Conservation (phyloP, 176 grass and related monocot species). For the Cymbopogon citratus region DNA sequence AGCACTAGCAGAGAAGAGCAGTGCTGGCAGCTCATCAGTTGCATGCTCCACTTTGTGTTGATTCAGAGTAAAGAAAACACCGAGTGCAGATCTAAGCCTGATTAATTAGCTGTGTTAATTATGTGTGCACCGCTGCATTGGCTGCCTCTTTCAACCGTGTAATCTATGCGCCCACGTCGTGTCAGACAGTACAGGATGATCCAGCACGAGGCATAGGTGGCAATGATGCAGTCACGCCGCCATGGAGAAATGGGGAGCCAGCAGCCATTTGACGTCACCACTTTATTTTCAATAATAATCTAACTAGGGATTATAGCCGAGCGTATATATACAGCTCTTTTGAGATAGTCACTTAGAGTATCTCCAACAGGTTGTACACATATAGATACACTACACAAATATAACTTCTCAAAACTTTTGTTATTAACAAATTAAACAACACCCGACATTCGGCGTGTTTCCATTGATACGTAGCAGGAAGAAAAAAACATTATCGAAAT, state of each 20-base stretch:
- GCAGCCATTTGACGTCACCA: neutral
- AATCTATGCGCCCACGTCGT: slow-evolving; percentile 28
- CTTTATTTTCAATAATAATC: neutral
- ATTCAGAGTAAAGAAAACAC: slow-evolving; percentile 21
- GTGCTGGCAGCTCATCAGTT: neutral
- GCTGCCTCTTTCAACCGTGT: slow-evolving; percentile 28
- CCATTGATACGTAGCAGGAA: too few species aligned
- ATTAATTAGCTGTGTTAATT: slow-evolving; percentile 23
- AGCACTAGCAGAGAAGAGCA: too few species aligned
- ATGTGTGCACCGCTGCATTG: slow-evolving; percentile 25
- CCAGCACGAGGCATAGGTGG: neutral
- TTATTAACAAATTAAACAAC: too few species aligned
- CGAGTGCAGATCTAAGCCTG: neutral
- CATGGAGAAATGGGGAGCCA: neutral
- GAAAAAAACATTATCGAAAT: too few species aligned
- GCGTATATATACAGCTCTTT: too few species aligned
- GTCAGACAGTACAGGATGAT: neutral
- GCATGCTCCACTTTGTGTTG: neutral
- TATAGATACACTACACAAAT: too few species aligned
- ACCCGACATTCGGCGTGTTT: too few species aligned
- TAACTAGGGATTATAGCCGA: neutral
- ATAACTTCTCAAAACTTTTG: too few species aligned
- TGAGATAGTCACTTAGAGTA: too few species aligned
- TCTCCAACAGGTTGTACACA: too few species aligned
- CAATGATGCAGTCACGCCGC: slow-evolving; percentile 18